A percentile compares a stretch with the other conserved stretches of the same genome.
Conservation (phyloP, 352 stramenopile genomes). For the Thalassiosira pacifica region DNA sequence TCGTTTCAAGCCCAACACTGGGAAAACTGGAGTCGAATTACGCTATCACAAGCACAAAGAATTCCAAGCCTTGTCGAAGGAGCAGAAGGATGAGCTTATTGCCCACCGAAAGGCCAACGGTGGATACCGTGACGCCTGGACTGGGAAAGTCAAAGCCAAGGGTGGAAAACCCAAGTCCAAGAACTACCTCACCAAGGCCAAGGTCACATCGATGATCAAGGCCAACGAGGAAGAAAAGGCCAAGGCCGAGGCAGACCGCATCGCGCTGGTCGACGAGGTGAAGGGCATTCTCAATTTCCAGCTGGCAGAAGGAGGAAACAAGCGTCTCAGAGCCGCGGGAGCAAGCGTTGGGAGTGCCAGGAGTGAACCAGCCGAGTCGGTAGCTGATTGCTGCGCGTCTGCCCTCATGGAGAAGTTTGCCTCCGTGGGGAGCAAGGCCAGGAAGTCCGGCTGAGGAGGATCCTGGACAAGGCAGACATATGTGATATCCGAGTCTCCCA, state of each 20-base stretch:
- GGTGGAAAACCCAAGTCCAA: no score
- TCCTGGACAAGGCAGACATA: not conserved
- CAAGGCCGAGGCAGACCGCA: not conserved
- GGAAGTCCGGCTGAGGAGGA: conserved; percentile 2
- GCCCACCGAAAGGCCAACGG: not conserved
- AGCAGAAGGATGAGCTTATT: conserved; percentile 20
- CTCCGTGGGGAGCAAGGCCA: not conserved
- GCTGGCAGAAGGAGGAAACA: no score
- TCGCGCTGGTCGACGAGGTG: not conserved
- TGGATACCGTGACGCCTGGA: not conserved
- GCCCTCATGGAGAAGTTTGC: not conserved
- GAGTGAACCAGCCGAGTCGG: not conserved
- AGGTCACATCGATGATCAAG: not conserved
- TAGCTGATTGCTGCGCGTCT: not conserved
- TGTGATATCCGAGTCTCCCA: conserved; percentile 11
- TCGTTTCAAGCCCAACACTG: not conserved
- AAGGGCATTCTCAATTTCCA: not conserved
- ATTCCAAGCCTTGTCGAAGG: not conserved
- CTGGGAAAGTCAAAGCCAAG: no score
- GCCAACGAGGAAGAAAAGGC: not conserved
- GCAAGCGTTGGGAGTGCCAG: not conserved
- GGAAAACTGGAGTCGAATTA: conserved; percentile 16
- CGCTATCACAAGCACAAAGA: conserved; percentile 9
- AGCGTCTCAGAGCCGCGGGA: not conserved
- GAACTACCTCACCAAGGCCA: no score